Percentiles rank a stretch among this genome's conserved stretches.
These are phyloP conservation scores for Beverwykella pulmonaria DNA, from an alignment of 495 filamentous ascomycete genomes.

Conservation along the genomic window DNA sequence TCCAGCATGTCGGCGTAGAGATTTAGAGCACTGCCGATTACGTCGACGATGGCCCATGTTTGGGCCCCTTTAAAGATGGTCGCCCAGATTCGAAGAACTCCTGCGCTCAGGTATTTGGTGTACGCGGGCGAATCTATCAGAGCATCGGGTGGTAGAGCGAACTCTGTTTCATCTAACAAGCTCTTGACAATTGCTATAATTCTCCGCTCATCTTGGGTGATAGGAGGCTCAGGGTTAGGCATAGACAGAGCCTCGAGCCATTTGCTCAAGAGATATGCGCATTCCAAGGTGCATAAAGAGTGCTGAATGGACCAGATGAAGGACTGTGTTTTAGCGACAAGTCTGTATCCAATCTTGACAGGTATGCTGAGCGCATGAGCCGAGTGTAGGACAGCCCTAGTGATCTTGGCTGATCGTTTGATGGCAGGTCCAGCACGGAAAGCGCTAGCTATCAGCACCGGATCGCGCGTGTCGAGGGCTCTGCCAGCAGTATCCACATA, in stretches of 20 bases:
- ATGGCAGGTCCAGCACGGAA: slow-evolving; percentile 62
- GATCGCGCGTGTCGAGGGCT: slow-evolving; percentile 64
- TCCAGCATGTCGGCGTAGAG: slow-evolving; percentile 68
- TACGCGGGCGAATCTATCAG: slow-evolving; percentile 51
- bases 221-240: slow-evolving; percentile 40
- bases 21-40: slow-evolving; percentile 64
- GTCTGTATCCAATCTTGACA: slow-evolving; percentile 68
- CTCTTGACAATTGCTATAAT: slow-evolving; percentile 68
- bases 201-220: slow-evolving; percentile 63
- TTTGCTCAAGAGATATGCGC: slow-evolving; percentile 64
- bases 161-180: slow-evolving; percentile 72
- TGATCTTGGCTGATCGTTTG: slow-evolving; percentile 58
- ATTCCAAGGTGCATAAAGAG: slow-evolving; percentile 69
- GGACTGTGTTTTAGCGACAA: slow-evolving; percentile 69
- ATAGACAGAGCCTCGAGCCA: slow-evolving; percentile 55
- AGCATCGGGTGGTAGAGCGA: slow-evolving; percentile 63
- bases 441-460: slow-evolving; percentile 60
- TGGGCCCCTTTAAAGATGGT: slow-evolving; percentile 68
- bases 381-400: slow-evolving; percentile 65
- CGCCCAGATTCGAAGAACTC: slow-evolving; percentile 68
- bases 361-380: slow-evolving; percentile 70
- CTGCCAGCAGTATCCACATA: slow-evolving; percentile 62
- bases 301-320: slow-evolving; percentile 74
- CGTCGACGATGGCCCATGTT: slow-evolving; percentile 67
- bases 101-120: slow-evolving; percentile 62